Conservation (phyloP, 1,139 yeast species). For the Hemisphaericaspora subhashii region DNA sequence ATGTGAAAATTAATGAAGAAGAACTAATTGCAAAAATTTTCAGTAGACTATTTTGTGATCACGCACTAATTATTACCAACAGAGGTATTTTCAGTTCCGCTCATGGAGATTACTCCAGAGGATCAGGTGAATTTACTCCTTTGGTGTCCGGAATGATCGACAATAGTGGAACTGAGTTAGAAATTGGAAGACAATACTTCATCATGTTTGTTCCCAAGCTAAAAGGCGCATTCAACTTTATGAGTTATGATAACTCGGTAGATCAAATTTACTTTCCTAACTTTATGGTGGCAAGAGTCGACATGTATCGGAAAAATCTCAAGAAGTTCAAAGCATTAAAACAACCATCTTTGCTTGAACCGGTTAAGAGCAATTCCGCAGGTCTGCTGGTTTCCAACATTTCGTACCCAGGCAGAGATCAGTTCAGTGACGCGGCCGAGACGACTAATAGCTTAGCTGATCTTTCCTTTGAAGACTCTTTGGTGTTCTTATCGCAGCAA, state of each 20-base stretch:
- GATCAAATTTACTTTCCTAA: slow-evolving; percentile 19
- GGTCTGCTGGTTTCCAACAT: background rate
- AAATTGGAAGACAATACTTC: slow-evolving; percentile 9
- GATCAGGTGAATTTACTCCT: slow-evolving; percentile 16
- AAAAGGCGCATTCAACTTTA: slow-evolving; percentile 3
- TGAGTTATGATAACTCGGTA: slow-evolving; percentile 9
- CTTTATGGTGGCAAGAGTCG: slow-evolving; percentile 8
- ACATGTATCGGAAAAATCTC: slow-evolving; percentile 8
- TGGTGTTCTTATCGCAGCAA: slow-evolving; percentile 17
- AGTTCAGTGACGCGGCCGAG: background rate
- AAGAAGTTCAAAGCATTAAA: slow-evolving; percentile 9
- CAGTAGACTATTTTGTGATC: slow-evolving; percentile 19
- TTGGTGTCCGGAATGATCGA: slow-evolving; percentile 11
- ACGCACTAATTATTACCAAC: slow-evolving; percentile 13
- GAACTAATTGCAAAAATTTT: slow-evolving; percentile 11
- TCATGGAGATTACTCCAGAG: slow-evolving; percentile 11
- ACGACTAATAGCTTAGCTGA: slow-evolving; percentile 10
- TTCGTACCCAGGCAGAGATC: background rate
- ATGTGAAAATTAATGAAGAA: slow-evolving; percentile 5
- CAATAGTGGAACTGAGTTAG: slow-evolving; percentile 11
- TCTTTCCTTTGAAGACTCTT: slow-evolving; percentile 20
- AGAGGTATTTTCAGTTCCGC: slow-evolving; percentile 10
- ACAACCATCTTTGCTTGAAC: background rate
- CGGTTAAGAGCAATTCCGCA: background rate
- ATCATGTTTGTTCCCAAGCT: slow-evolving; percentile 20